Evolutionary conservation across 208 protist genomes (phyloP), one percentile per base, ranked within the genome.

Genomic region (Leishmania tarentolae): DNA sequence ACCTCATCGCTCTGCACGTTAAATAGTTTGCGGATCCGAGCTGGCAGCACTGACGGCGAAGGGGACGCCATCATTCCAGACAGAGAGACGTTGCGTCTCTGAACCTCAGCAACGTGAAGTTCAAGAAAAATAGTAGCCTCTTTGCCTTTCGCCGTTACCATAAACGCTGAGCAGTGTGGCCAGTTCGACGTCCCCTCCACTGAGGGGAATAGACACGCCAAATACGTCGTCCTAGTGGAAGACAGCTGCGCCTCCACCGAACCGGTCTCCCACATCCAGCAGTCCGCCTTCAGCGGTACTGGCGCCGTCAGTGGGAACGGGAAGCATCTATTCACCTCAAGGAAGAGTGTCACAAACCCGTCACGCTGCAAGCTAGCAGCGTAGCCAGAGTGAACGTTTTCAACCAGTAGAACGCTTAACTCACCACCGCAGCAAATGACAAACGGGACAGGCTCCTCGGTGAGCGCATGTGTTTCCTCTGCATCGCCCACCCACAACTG

Each of bases 111-210:
- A 28, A 96, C 86, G 75, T 93, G 89, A 3, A 94, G 76, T 80
- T 97, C 92, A 21, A 97, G 84, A 78, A 97, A 96, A 50, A 96
- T 89, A 6, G 90, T 90, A 57, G 86, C 87, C 47, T 91, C 85
- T 56, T 93, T 90, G 8, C 85, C 86, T 40, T 88, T 90, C 19
- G 90, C 91, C 5, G 83, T 86, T 24, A 91, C 91, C 73, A 87
- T 84, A 57, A 97, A 88, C 47, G 88, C 74, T 24, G 91, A 96
- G 59, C 84, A 93, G 59, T 92, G 90, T 53, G 88, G 90, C 76
- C 87, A 90, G 0, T 79, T 71, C 46, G 70, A 65, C 47, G 83
- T 81, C 82, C 87, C 91, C 24, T 74, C 77, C 28, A 52, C 44
- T 28, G 59, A 71, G 63, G 69, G 78, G 71, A 95, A 91, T 1